Evolutionary conservation across 2,329 filamentous ascomycete species (phyloP).

Genomic region (Exophiala aquamarina): DNA sequence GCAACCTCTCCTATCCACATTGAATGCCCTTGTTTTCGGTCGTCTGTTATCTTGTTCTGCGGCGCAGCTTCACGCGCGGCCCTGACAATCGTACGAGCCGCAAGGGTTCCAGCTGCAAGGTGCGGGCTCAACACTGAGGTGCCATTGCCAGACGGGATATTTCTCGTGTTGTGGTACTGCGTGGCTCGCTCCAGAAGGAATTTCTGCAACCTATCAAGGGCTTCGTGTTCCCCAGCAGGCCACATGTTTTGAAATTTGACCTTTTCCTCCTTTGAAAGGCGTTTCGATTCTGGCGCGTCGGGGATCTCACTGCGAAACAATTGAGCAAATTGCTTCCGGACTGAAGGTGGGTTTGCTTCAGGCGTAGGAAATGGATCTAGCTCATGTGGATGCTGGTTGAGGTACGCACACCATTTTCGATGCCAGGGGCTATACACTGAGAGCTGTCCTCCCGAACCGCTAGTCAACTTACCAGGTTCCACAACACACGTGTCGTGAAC

Average conservation of each 20-base stretch:
- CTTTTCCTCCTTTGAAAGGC: constrained; percentile 58
- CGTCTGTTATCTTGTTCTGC: constrained; percentile 45
- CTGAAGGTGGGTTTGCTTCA: constrained; percentile 51
- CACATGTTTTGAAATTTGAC: constrained; percentile 61
- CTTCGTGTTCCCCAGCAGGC: constrained; percentile 76
- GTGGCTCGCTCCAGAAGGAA: constrained; percentile 67
- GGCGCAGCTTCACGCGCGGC: constrained; percentile 63
- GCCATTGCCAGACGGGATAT: constrained; percentile 61
- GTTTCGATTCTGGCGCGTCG: constrained; percentile 62
- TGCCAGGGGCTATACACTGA: constrained; percentile 85
- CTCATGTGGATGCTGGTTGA: constrained; percentile 68
- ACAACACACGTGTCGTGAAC: constrained; percentile 83
- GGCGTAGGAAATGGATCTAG: constrained; percentile 63
- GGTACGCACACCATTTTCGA: constrained; percentile 69
- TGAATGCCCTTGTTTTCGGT: constrained; percentile 39
- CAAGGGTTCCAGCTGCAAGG: constrained; percentile 66
- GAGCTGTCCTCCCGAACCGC: constrained; percentile 70
- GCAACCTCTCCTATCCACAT: constrained; percentile 84
- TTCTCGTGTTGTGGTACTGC: constrained; percentile 64
- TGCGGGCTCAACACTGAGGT: constrained; percentile 74
- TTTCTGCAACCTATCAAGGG: constrained; percentile 59
- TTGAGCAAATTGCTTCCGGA: constrained; percentile 49
- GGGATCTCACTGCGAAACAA: constrained; percentile 66
- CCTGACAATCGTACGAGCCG: constrained; percentile 65
- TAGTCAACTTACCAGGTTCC: constrained; percentile 66